A percentile compares a stretch with the other conserved stretches of the same genome.
Conservation (phyloP, 257 asterid genomes). For the Ophiorrhiza pumila region DNA sequence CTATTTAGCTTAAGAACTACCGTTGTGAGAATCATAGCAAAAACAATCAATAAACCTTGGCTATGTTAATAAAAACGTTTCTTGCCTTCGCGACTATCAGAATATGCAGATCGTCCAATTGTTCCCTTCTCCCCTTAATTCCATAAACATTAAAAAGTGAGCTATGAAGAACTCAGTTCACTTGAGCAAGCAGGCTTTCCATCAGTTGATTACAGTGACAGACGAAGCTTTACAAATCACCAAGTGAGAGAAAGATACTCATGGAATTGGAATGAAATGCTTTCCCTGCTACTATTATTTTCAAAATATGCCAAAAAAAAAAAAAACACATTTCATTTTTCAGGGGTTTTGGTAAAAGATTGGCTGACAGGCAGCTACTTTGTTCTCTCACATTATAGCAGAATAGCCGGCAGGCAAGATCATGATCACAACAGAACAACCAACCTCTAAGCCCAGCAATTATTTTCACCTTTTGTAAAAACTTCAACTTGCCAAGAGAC, state of each 20-base stretch:
- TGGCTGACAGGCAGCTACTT: too few relatives aligned
- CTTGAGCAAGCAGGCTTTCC: background rate
- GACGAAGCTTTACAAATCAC: background rate
- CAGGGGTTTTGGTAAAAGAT: too few relatives aligned
- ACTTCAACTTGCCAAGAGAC: conserved; percentile 3
- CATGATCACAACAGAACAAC: too few relatives aligned
- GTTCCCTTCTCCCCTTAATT: background rate
- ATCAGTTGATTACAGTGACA: background rate
- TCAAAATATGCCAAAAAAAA: too few relatives aligned
- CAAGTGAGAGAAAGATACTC: background rate
- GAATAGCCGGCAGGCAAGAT: too few relatives aligned
- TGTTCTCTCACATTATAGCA: too few relatives aligned
- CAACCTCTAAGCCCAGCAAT: too few relatives aligned
- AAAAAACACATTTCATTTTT: too few relatives aligned
- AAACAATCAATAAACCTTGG: background rate
- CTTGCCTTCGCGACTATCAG: background rate
- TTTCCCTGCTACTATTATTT: background rate
- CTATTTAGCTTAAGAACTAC: background rate
- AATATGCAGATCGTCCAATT: background rate
- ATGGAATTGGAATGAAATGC: background rate
- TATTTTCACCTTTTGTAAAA: too few relatives aligned
- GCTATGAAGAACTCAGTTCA: too few relatives aligned
- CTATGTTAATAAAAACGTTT: background rate
- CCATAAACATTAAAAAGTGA: background rate
- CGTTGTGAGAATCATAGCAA: background rate